phyloP scores from a whole-genome alignment of 345 rosid species.

The Gossypium turneri region DNA sequence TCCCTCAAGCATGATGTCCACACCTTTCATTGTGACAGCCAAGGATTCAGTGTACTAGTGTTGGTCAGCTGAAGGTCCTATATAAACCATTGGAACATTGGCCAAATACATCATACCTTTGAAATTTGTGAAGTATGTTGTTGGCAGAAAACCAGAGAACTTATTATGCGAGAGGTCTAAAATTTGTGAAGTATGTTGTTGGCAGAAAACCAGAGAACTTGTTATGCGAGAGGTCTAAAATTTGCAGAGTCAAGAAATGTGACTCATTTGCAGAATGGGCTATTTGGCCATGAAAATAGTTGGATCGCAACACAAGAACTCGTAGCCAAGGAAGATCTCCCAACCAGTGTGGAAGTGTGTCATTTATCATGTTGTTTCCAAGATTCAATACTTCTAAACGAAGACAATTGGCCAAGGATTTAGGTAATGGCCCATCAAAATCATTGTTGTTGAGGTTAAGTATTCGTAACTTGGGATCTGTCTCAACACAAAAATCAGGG shows the following conservation, averaged over 20 bases:
- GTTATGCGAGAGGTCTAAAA: too few species aligned
- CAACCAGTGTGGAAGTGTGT: background rate
- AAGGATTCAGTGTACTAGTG: too few species aligned
- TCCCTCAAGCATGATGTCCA: background rate
- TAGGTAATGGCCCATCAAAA: conserved; percentile 14
- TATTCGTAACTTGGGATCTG: fast-evolving
- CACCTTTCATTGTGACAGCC: background rate
- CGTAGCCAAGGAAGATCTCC: background rate
- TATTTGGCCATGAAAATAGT: background rate
- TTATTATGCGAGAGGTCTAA: too few species aligned
- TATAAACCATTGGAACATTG: too few species aligned
- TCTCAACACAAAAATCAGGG: background rate
- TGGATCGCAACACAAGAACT: background rate
- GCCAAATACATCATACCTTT: too few species aligned
- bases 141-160: too few species aligned
- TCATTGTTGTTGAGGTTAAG: background rate
- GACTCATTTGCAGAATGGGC: too few species aligned
- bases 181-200: too few species aligned
- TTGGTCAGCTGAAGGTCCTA: too few species aligned
- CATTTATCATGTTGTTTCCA: conserved; percentile 13
- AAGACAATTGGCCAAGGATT: conserved; percentile 13
- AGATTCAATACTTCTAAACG: conserved; percentile 1
- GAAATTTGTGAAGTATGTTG: too few species aligned
- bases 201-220: too few species aligned
- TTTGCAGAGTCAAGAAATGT: too few species aligned